phyloP scores from a whole-genome alignment of 108 stramenopile genomes.

The Aurantiochytrium sp. region DNA sequence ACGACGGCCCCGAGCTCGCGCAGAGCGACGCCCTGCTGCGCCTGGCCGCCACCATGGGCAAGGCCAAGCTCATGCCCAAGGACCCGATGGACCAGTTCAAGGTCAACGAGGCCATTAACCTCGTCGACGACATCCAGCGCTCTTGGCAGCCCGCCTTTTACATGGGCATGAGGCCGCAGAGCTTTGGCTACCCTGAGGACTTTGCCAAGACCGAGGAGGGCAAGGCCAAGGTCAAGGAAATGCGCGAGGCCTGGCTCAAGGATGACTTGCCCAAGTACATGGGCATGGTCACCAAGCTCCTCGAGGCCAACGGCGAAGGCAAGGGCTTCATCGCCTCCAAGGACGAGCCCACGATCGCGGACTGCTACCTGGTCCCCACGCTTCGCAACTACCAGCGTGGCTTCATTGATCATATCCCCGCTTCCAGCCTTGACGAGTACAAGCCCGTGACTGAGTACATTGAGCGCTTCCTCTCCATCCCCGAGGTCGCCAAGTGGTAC shows the following conservation, averaged over 20 bases:
- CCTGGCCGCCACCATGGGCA: conserved; percentile 46
- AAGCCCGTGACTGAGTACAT: conserved; percentile 41
- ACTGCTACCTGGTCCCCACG: conserved; percentile 51
- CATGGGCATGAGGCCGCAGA: conserved; percentile 56
- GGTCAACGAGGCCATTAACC: conserved; percentile 60
- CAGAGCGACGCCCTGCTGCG: conserved; percentile 65
- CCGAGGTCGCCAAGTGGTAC: conserved; percentile 1
- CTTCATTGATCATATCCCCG: conserved; percentile 61
- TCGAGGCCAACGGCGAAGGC: conserved; percentile 50
- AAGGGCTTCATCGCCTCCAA: conserved; percentile 31
- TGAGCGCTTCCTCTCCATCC: neutral
- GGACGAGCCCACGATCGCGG: conserved; percentile 61
- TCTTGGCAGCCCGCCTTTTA: conserved; percentile 51
- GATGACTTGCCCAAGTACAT: conserved; percentile 58
- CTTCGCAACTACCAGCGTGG: conserved; percentile 53
- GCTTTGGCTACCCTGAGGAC: conserved; percentile 57
- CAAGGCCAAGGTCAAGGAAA: conserved; percentile 47
- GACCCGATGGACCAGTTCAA: conserved; percentile 33
- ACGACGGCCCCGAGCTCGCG: conserved; percentile 39
- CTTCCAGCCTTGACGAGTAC: conserved; percentile 54
- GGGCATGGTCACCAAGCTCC: conserved; percentile 40
- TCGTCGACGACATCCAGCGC: conserved; percentile 59
- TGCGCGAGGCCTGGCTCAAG: conserved; percentile 53
- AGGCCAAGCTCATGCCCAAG: conserved; percentile 7
- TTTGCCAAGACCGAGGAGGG: conserved; percentile 54